Evolutionary conservation across 192 early-diverging fungal genomes (phyloP), one percentile per base, ranked within the genome.

Genomic region (Entophlyctis luteolus): DNA sequence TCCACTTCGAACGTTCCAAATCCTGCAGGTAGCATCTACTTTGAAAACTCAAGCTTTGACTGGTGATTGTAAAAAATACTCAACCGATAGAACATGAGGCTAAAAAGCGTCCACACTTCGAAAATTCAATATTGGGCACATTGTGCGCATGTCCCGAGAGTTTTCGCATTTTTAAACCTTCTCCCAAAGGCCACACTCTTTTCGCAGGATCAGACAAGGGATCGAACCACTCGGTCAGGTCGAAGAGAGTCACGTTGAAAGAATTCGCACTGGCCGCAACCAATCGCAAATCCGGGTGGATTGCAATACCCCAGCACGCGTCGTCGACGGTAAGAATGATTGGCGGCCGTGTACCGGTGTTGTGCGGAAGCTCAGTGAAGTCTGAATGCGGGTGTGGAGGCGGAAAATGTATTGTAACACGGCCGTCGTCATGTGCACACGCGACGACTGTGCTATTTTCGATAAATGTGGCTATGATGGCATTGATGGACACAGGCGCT

Each of bases 281-380:
- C 33, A 87, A 54, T 3, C 84, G 71, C 36, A 57, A 56, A 18
- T 75, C 71, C 16, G 78, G 48, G 70, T 86, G 79, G 28, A 86
- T 72, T 3, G 79, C 84, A 45, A 87, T 72, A 5, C 86, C 84
- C 86, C 86, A 87, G 1, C 84, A 79, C 0, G 84, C 79, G 0
- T 56, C 65, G 2, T 70, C 63, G 28, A 74, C 73, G 48, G 75
- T 80, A 57, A 0, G 20, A 25, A 52, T 18, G 20, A 52, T 22
- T 31, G 5, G 5, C n/a, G n/a, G 50, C 10, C 23, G 25, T 27
- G 23, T 2, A 4, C 23, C 35, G 3, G 14, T 52, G 14, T 52
- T 27, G 10, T 52, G 6, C 23, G 42, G 42, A 45, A 45, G n/a
- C 42, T 14, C 42, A n/a, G n/a, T n/a, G 42, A 45, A n/a, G 42